Evolutionary conservation across 2,329 filamentous ascomycete species (phyloP).

Genomic region (Pseudogymnoascus verrucosus): DNA sequence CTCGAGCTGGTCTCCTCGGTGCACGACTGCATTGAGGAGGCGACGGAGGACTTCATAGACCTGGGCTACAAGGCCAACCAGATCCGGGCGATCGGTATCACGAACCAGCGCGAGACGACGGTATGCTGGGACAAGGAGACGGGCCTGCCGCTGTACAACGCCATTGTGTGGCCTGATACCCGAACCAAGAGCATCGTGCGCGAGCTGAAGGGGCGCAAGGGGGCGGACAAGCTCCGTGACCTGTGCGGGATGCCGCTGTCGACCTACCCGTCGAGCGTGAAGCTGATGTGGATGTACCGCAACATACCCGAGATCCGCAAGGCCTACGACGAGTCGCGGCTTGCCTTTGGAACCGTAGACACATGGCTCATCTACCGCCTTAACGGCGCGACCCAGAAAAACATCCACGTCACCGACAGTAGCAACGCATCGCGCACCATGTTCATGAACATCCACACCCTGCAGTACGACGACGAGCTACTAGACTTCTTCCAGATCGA

Average conservation of each 20-base stretch:
- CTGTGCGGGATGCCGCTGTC: slow-evolving; percentile 72
- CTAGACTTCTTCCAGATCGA: slow-evolving; percentile 70
- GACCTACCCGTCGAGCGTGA: slow-evolving; percentile 73
- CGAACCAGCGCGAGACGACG: slow-evolving; percentile 77
- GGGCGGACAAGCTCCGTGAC: slow-evolving; percentile 57
- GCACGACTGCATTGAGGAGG: slow-evolving; percentile 66
- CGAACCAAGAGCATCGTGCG: slow-evolving; percentile 63
- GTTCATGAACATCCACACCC: slow-evolving; percentile 75
- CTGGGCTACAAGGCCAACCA: slow-evolving; percentile 58
- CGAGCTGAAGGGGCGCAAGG: slow-evolving; percentile 58
- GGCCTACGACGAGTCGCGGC: slow-evolving; percentile 61
- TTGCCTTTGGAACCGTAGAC: slow-evolving; percentile 75
- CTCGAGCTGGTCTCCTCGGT: slow-evolving; percentile 66
- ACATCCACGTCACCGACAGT: slow-evolving; percentile 67
- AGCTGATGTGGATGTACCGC: slow-evolving; percentile 68
- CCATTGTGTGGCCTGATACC: slow-evolving; percentile 83
- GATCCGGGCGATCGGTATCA: slow-evolving; percentile 71
- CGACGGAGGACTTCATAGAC: slow-evolving; percentile 59
- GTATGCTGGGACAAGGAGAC: slow-evolving; percentile 72
- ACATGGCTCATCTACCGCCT: slow-evolving; percentile 75
- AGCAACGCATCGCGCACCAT: slow-evolving; percentile 80
- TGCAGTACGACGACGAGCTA: slow-evolving; percentile 66
- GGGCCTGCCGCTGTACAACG: slow-evolving; percentile 69
- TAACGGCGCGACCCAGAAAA: slow-evolving; percentile 58
- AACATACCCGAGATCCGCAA: slow-evolving; percentile 59